Evolutionary conservation across 306 rosid species (phyloP).

Genomic region (Vigna mungo): DNA sequence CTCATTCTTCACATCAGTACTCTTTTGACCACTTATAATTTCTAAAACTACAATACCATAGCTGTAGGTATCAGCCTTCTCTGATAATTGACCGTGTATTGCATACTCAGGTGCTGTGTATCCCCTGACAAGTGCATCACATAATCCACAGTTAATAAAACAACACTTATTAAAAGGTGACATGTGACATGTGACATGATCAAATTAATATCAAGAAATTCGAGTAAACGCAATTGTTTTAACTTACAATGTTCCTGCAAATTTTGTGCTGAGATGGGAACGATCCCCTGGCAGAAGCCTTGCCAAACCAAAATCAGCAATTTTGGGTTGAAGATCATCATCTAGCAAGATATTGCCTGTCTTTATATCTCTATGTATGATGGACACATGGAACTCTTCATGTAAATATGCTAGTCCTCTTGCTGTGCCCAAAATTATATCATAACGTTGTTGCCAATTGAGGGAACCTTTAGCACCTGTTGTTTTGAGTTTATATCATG

Average conservation of each 20-base stretch:
- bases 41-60: conserved; percentile 1
- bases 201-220: background rate
- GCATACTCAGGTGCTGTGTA: conserved; percentile 83
- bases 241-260: conserved; percentile 82
- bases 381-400: conserved; percentile 65
- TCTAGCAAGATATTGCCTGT: conserved; percentile 69
- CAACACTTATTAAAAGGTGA: background rate
- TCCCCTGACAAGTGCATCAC: conserved; percentile 51
- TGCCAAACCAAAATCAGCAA: conserved; percentile 76
- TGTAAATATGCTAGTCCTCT: conserved; percentile 71
- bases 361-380: conserved; percentile 64
- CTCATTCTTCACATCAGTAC: no score
- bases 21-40: no score
- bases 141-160: background rate
- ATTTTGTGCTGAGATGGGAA: conserved; percentile 68
- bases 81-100: conserved; percentile 74
- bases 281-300: conserved; percentile 62
- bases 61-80: conserved; percentile 71
- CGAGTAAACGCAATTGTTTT: conserved; percentile 14
- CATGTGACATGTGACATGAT: background rate
- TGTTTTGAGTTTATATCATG: background rate
- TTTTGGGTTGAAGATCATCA: conserved; percentile 59
- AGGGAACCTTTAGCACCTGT: conserved; percentile 63
- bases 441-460: conserved; percentile 63
- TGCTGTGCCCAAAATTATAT: conserved; percentile 67